Base-by-base conservation (phyloP, 345 rosid species). In the Citrus unshiu region DNA sequence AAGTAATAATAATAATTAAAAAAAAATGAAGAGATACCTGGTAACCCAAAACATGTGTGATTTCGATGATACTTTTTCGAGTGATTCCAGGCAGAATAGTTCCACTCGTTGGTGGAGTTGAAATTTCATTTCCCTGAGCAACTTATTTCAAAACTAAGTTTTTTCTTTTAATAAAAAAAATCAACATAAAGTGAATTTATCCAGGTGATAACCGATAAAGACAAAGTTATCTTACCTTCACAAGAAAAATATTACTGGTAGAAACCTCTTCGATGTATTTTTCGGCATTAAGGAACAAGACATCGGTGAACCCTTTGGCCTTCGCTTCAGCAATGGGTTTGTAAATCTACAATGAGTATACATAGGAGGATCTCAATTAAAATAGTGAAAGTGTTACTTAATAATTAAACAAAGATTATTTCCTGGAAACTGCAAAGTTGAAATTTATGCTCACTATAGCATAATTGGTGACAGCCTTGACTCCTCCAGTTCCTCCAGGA, bases 231-330 rank as follows among this genome's bases (percentile, higher is more conserved):
- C 7, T 16, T 76, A 91, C 97, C 94, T 90, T 94, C 32, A 87
- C 86, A 18, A 88, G 32, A 75, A 92, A 93, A 74, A 91, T 75
- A 67, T 92, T 94, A 80, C 88, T 83, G 9, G 93, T 81, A 56
- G 91, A 81, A 82, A 75, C 79, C 88, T 94, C 98, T 77, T 92
- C 98, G n/a, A 92, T 75, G 65, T 88, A 67, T 63, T 68, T 91
- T 59, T 89, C 82, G 34, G 86, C 85, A 66, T 92, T 97, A 4
- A 93, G 90, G 68, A 81, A 92, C 39, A 91, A 32, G 39, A 91
- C 89, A 72, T 91, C 97, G 1, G 91, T 81, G 82, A 87, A 93
- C 43, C 97, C 95, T 7, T 82, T 81, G 54, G 89, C 83, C 81
- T 88, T 94, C 70, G 98, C 98, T 63, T 84, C 82, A 14, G 64